These are phyloP conservation scores for Iris pallida DNA, from an alignment of 116 monocot genomes.

Conservation along the genomic window DNA sequence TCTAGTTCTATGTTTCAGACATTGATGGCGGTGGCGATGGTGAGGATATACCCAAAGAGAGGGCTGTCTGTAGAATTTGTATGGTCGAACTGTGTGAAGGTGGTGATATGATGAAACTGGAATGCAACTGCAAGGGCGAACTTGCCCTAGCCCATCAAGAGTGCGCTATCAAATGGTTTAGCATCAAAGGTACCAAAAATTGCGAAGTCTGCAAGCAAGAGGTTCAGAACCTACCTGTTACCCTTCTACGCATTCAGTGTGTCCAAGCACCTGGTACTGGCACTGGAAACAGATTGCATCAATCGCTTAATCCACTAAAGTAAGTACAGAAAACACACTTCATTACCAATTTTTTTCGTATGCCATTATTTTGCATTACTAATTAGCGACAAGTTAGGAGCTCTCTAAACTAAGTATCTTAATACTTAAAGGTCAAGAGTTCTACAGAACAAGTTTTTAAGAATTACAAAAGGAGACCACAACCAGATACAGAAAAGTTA, in stretches of 20 bases:
- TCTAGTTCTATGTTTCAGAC: constrained; percentile 7
- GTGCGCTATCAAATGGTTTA: constrained; percentile 16
- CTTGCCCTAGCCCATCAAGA: constrained; percentile 16
- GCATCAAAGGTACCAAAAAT: constrained; percentile 11
- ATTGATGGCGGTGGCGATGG: constrained; percentile 3
- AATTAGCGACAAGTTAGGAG: no score
- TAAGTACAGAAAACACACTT: no score
- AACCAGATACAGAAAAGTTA: no score
- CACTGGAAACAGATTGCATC: not conserved
- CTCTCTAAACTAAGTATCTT: no score
- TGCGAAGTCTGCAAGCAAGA: constrained; percentile 17
- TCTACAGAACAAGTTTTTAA: no score
- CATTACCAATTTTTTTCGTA: no score
- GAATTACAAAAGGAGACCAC: no score
- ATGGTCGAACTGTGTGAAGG: constrained; percentile 12
- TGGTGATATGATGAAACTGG: constrained; percentile 11
- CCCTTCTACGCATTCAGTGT: constrained; percentile 9
- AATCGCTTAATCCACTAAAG: constrained; percentile 4
- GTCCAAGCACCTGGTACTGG: not conserved
- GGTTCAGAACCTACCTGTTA: constrained; percentile 13
- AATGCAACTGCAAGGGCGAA: constrained; percentile 14
- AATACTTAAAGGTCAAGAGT: no score
- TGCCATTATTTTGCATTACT: no score
- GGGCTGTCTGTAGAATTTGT: constrained; percentile 13
- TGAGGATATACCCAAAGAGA: constrained; percentile 14